Evolutionary conservation across 1,284 basidiomycete genomes (phyloP), one percentile per base, ranked within the genome.

Genomic region (Tilletia walkeri): DNA sequence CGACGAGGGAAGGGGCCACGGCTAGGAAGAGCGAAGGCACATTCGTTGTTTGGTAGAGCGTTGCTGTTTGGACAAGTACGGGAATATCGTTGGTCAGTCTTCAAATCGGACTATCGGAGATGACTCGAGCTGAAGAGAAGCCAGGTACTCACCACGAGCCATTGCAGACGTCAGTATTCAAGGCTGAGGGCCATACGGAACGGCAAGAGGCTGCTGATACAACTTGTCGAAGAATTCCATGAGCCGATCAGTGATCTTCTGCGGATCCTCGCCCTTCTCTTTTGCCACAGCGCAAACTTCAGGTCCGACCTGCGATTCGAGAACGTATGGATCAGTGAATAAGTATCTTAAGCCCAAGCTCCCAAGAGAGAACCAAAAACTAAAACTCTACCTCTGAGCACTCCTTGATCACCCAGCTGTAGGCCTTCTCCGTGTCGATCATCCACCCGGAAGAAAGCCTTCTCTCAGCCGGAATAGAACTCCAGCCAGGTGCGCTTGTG

Each of bases 101-200:
- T 2, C 24, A 30, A 30, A 1, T 30, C 24, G 24, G 24, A n/a
- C n/a, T n/a, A n/a, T n/a, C n/a, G n/a, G n/a, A 30, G 1, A 2
- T 30, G 24, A 30, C 24, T 30, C 2, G 24, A 30, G 2, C 24
- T 30, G 2, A 30, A 30, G 24, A 30, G 24, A 30, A 30, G 24
- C 24, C 24, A 30, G 14, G 50, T 24, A 34, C 54, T 56, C 54
- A 76, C 36, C 84, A 74, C 1, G 79, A 83, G 54, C 80, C 77
- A 66, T 48, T 4, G 85, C 85, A 6, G 79, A 80, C 4, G 84
- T 86, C 6, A 86, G 75, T n/a, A 82, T 74, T 0, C 84, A 85
- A 0, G 84, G 83, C 2, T 75, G 72, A 10, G 69, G 66, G 0
- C 79, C 82, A 47, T 81, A 71, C 0, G 84, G 78, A 20, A 67